Evolutionary conservation across 768 basidiomycete genomes (phyloP).

Genomic region (Podaxis sp.): DNA sequence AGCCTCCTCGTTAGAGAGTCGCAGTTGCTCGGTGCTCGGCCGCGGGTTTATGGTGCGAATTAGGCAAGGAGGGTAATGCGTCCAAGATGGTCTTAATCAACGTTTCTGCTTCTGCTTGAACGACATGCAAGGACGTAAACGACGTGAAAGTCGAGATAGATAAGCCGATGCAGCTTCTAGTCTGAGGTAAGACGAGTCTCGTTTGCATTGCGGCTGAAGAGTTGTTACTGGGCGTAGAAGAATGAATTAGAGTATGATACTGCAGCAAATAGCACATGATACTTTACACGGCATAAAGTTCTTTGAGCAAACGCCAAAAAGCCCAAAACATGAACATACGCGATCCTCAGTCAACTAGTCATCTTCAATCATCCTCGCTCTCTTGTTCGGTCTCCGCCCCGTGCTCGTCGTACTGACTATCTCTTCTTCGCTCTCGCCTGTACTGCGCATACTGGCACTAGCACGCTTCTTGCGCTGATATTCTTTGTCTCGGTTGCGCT

Average conservation of each 20-base stretch:
- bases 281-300: not conserved
- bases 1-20: too few species aligned
- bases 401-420: conserved; percentile 43
- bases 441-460: conserved; percentile 57
- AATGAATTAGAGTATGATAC: conserved; percentile 11
- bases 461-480: conserved; percentile 81
- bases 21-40: too few species aligned
- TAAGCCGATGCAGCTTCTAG: too few species aligned
- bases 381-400: conserved; percentile 64
- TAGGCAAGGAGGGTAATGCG: too few species aligned
- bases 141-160: too few species aligned
- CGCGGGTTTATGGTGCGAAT: too few species aligned
- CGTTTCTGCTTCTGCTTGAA: too few species aligned
- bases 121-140: too few species aligned
- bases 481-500: conserved; percentile 76
- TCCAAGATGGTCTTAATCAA: too few species aligned
- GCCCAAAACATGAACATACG: not conserved
- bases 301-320: not conserved
- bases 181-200: not conserved
- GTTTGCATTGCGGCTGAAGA: conserved; percentile 6
- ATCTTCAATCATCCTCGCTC: conserved; percentile 65
- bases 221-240: conserved; percentile 1
- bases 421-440: conserved; percentile 79
- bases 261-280: conserved; percentile 1
- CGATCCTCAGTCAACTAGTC: conserved; percentile 56